phyloP scores from a whole-genome alignment of 495 filamentous ascomycete genomes.

The Sphaerosporella brunnea region DNA sequence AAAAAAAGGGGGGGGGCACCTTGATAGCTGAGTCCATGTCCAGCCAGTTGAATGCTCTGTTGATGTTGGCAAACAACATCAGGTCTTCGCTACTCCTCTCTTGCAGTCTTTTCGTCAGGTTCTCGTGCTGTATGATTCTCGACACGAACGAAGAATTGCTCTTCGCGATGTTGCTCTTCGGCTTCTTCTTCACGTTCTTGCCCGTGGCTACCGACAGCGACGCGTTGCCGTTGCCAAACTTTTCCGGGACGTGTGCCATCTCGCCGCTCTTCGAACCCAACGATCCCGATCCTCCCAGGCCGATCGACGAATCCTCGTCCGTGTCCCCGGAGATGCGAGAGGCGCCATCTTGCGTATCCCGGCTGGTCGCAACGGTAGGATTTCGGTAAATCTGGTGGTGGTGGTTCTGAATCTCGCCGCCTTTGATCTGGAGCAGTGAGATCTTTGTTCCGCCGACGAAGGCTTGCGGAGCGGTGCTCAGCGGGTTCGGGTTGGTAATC shows the following conservation, averaged over 20 bases:
- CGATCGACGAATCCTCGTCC: slow-evolving; percentile 21
- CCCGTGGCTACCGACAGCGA: slow-evolving; percentile 38
- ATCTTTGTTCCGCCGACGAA: slow-evolving; percentile 75
- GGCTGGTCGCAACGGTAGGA: slow-evolving; percentile 30
- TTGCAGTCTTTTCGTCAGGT: slow-evolving; percentile 52
- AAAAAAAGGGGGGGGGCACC: no score
- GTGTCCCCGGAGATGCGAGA: slow-evolving; percentile 43
- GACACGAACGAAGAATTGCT: slow-evolving; percentile 96
- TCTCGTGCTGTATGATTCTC: slow-evolving; percentile 79
- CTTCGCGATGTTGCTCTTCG: slow-evolving; percentile 93
- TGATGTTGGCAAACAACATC: slow-evolving; percentile 87
- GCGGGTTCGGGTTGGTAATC: slow-evolving; percentile 66
- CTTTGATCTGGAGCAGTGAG: slow-evolving; percentile 52
- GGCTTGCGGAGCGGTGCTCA: slow-evolving; percentile 63
- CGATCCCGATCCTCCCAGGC: slow-evolving; percentile 17
- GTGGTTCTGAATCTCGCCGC: slow-evolving; percentile 39
- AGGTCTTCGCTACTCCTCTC: slow-evolving; percentile 63
- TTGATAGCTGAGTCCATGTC: slow-evolving; percentile 38
- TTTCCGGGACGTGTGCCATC: slow-evolving; percentile 13
- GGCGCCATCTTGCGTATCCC: slow-evolving; percentile 41
- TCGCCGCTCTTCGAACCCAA: slow-evolving; percentile 14
- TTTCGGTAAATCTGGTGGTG: slow-evolving; percentile 33
- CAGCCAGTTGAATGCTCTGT: slow-evolving; percentile 77
- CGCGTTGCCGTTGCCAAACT: slow-evolving; percentile 74
- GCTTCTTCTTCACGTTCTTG: slow-evolving; percentile 83